A percentile compares a stretch with the other conserved stretches of the same genome.
phyloP scores from a whole-genome alignment of 2,329 filamentous ascomycete species.

The Cercospora sp. region DNA sequence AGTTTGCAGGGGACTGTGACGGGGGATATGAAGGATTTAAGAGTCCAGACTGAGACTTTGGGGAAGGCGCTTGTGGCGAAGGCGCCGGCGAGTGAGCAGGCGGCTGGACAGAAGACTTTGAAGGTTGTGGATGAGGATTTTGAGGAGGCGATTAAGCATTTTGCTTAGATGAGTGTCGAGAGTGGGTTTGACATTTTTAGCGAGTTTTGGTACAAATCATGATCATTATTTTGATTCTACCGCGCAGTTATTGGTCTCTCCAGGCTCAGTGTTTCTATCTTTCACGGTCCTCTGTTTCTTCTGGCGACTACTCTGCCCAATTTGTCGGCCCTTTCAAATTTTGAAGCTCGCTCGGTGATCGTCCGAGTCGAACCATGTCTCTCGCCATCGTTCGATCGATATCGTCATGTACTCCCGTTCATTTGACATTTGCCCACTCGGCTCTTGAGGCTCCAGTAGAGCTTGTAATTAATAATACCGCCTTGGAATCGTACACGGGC shows the following conservation, averaged over 20 bases:
- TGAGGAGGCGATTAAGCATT: conserved; percentile 25
- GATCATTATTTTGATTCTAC: neutral
- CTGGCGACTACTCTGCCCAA: no score
- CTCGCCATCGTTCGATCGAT: neutral
- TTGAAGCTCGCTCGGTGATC: neutral
- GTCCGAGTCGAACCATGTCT: neutral
- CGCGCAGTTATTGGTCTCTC: no score
- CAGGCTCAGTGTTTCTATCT: no score
- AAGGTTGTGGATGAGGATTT: conserved; percentile 27
- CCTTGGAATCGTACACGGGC: no score
- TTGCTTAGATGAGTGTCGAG: conserved; percentile 15
- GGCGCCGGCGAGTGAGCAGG: conserved; percentile 19
- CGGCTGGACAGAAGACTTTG: conserved; percentile 19
- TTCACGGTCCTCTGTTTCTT: no score
- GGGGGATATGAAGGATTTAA: conserved; percentile 27
- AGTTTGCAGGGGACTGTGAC: conserved; percentile 23
- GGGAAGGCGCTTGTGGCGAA: conserved; percentile 24
- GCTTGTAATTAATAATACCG: no score
- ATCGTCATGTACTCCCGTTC: neutral
- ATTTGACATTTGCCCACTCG: neutral
- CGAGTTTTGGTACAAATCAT: neutral
- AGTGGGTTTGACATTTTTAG: neutral
- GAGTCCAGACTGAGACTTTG: conserved; percentile 21
- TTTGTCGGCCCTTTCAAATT: neutral
- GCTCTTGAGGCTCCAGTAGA: no score